Conservation (phyloP, 306 rosid genomes). For the Cucurbita moschata region DNA sequence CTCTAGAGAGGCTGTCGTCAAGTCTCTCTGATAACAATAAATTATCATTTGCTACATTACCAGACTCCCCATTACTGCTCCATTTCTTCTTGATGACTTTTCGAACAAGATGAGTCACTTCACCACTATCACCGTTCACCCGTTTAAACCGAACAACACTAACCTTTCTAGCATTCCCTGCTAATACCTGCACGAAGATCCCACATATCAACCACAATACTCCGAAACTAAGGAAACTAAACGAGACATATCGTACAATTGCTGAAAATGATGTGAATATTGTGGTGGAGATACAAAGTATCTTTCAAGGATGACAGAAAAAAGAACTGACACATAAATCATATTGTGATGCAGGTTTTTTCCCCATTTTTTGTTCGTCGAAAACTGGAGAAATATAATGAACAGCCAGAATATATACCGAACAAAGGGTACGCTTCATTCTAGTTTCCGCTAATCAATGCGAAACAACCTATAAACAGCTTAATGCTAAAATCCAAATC, state of each 20-base stretch:
- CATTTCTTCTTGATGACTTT: constrained; percentile 67
- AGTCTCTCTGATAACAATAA: constrained; percentile 34
- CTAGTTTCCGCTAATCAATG: neutral
- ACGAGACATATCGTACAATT: neutral
- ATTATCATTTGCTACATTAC: constrained; percentile 39
- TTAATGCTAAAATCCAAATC: neutral
- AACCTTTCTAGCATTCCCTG: constrained; percentile 96
- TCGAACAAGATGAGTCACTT: constrained; percentile 66
- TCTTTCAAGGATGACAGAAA: neutral
- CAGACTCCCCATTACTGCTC: constrained; percentile 41
- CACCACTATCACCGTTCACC: constrained; percentile 32
- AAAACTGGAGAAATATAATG: neutral
- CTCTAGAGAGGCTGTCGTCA: constrained; percentile 32
- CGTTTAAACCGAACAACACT: constrained; percentile 88
- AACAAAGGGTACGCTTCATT: neutral
- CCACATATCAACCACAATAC: neutral
- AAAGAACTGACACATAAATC: neutral
- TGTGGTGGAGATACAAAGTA: neutral
- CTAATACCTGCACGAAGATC: constrained; percentile 54
- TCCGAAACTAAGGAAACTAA: neutral
- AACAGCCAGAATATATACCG: neutral
- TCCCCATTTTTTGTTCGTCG: neutral
- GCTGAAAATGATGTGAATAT: neutral
- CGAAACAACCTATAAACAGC: neutral
- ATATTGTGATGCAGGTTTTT: neutral